These are phyloP conservation scores for Trifolium repens DNA, from an alignment of 306 rosid species.

Conservation along the genomic window DNA sequence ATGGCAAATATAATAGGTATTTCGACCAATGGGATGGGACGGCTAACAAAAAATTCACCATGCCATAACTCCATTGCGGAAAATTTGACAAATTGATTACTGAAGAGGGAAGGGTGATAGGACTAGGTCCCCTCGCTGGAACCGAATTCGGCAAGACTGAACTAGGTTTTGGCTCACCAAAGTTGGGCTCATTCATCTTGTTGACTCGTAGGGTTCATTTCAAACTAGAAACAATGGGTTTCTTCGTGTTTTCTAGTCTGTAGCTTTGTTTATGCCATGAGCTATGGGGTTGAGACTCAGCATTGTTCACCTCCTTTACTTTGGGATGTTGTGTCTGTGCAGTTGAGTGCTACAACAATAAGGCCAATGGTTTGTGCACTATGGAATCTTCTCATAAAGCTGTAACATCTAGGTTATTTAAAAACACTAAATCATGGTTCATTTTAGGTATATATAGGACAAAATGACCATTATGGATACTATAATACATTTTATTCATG, in stretches of 20 bases:
- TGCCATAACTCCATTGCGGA: background rate
- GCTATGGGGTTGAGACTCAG: background rate
- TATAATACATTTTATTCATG: no score
- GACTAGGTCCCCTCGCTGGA: background rate
- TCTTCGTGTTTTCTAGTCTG: background rate
- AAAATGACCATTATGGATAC: background rate
- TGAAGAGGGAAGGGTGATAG: background rate
- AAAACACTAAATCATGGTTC: background rate
- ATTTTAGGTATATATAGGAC: background rate
- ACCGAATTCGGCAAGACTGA: background rate
- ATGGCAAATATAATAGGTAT: background rate
- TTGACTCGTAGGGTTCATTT: background rate
- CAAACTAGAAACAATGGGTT: background rate
- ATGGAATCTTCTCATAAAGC: background rate
- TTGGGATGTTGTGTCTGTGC: background rate
- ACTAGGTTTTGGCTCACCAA: background rate
- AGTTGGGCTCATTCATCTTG: background rate
- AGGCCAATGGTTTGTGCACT: background rate
- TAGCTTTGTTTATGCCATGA: background rate
- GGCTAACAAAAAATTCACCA: background rate
- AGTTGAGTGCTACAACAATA: background rate
- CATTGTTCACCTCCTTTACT: background rate
- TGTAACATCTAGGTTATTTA: background rate
- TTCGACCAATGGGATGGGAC: background rate
- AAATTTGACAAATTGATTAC: background rate